Base-by-base conservation (phyloP, 1,284 basidiomycete genomes). In the Heterobasidion occidentale region DNA sequence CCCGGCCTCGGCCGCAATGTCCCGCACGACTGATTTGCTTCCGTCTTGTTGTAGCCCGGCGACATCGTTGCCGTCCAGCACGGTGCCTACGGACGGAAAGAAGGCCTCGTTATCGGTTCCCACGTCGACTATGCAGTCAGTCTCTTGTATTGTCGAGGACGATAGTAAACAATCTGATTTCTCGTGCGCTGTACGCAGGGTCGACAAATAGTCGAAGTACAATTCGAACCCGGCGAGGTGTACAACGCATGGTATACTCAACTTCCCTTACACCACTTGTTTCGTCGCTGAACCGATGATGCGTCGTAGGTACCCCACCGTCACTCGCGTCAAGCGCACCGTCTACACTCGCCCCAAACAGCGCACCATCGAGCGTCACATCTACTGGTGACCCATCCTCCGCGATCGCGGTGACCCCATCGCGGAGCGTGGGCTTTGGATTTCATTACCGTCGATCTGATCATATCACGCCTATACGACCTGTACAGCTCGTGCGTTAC, bases 11-110 rank as follows among this genome's bases (percentile, higher is more conserved):
- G 27, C 27, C 17, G 8, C 53, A 14, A n/a, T 47, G 17, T 14
- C 36, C 17, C 20, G 14, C 20, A 9, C 19, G 33, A 56, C 49
- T 33, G 33, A 51, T 51, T 51, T 36, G 14, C 35, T 34, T 35
- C 33, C 53, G 50, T 36, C 27, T 12, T 15, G 9, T 8, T 59
- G 11, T 64, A 88, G 85, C 79, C 86, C 55, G 90, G 89, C 62
- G 88, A 91, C 69, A 78, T 91, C 65, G 88, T 91, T 68, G 75
- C 85, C 53, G 84, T 91, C 65, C 77, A 83, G 64, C 79, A 88
- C 64, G 80, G 80, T 51, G 53, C 69, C 44, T 77, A 77, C 61
- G 83, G 83, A 63, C 76, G 79, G 61, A 80, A 77, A 65, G 88
- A 91, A 65, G 89, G 89, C 55, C 79, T 91, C 59, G 88, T 91